phyloP scores from a whole-genome alignment of 169 alveolate genomes.

The Plasmodium gallinaceum region DNA sequence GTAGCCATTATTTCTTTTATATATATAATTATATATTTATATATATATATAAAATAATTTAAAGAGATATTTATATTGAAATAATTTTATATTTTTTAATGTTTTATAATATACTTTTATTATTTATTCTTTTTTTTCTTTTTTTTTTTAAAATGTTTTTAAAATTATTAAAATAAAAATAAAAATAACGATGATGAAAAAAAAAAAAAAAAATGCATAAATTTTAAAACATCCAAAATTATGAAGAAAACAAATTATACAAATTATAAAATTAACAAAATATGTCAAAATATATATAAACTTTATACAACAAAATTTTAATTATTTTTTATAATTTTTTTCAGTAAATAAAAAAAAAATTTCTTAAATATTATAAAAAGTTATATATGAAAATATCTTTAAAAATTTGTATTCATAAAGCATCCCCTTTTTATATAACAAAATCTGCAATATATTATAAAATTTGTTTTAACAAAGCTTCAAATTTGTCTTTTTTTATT shows the following conservation, averaged over 20 bases:
- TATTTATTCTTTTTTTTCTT: not conserved
- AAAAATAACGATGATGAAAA: not conserved
- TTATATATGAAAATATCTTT: too few species aligned
- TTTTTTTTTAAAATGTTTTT: constrained; percentile 9
- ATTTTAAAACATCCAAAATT: not conserved
- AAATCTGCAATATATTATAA: not conserved
- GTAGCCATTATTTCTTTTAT: too few species aligned
- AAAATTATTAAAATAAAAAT: not conserved
- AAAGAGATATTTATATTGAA: not conserved
- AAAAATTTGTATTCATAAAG: too few species aligned
- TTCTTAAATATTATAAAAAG: too few species aligned
- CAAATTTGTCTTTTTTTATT: constrained; percentile 23
- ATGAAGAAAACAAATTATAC: not conserved
- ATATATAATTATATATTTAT: not conserved
- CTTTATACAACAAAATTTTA: not conserved
- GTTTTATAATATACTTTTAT: not conserved
- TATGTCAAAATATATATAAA: too few species aligned
- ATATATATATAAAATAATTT: not conserved
- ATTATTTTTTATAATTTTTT: too few species aligned
- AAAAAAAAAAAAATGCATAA: not conserved
- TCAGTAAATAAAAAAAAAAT: too few species aligned
- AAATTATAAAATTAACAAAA: not conserved
- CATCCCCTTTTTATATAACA: too few species aligned
- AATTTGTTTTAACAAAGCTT: constrained; percentile 54
- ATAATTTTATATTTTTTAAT: not conserved